These are phyloP conservation scores for Pseudogymnoascus sp. DNA, from an alignment of 2,329 filamentous ascomycete species.

Conservation along the genomic window DNA sequence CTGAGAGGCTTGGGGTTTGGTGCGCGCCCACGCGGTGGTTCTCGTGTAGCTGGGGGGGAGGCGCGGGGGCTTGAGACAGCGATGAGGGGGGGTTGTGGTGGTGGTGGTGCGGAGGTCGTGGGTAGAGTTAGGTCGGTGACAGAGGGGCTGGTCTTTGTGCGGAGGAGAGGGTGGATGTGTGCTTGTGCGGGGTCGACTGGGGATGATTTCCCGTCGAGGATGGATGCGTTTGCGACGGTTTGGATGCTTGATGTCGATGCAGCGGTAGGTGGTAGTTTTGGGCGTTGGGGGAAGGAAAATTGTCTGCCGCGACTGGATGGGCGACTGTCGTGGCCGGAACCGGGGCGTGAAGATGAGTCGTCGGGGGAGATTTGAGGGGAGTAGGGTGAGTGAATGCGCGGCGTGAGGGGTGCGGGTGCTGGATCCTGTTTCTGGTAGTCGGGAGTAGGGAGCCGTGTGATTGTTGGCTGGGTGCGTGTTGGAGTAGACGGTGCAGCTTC, in stretches of 20 bases:
- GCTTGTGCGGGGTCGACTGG: not conserved
- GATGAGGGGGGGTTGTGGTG: not conserved
- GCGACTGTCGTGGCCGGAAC: not conserved
- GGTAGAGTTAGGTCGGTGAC: not conserved
- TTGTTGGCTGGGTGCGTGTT: not conserved
- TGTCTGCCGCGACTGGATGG: not conserved
- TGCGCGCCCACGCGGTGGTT: not conserved
- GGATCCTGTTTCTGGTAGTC: not conserved
- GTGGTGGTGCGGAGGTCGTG: not conserved
- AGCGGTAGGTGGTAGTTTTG: not conserved
- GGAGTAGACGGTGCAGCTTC: not conserved
- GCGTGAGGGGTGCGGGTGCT: not conserved
- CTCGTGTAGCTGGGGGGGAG: not conserved
- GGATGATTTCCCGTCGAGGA: not conserved
- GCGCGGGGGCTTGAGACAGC: not conserved
- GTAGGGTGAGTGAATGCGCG: not conserved
- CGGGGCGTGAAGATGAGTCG: not conserved
- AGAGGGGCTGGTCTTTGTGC: not conserved
- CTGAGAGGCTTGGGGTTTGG: not conserved
- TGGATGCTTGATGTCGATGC: not conserved
- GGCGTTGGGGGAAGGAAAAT: not conserved
- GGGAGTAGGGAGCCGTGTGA: not conserved
- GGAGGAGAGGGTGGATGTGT: constrained; percentile 4
- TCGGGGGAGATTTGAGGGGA: constrained; percentile 3
- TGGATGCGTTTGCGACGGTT: not conserved